Conservation (phyloP, 169 alveolate species). For the Babesia caballi region DNA sequence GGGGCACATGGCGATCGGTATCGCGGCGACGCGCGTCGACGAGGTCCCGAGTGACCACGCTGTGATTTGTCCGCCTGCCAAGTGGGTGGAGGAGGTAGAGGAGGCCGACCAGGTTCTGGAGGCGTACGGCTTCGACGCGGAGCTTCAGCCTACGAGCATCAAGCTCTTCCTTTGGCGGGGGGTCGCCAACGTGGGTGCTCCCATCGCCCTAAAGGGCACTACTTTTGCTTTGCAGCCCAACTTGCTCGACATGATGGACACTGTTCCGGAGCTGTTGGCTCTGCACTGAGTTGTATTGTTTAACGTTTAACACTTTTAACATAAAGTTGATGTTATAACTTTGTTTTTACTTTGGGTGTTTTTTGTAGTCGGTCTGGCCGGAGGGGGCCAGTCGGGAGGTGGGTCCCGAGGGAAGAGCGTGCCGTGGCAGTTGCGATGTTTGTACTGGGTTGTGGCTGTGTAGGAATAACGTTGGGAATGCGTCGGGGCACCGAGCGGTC, state of each 20-base stretch:
- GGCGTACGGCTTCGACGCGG: conserved; percentile 38
- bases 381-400: too few species aligned
- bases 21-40: conserved; percentile 43
- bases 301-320: background rate
- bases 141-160: conserved; percentile 14
- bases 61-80: conserved; percentile 39
- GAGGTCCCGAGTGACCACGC: conserved; percentile 32
- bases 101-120: conserved; percentile 10
- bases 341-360: too few species aligned
- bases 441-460: too few species aligned
- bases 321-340: background rate
- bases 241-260: conserved; percentile 35
- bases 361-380: too few species aligned
- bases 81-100: conserved; percentile 39
- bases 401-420: too few species aligned
- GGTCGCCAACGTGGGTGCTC: conserved; percentile 9
- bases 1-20: conserved; percentile 48
- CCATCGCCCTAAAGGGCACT: conserved; percentile 28
- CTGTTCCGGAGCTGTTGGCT: conserved; percentile 41
- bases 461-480: too few species aligned
- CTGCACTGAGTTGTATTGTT: background rate
- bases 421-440: too few species aligned
- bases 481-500: too few species aligned
- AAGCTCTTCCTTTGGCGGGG: conserved; percentile 33
- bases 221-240: conserved; percentile 56